phyloP scores from a whole-genome alignment of 805 yeast species.

The Cyberlindnera sargentensis region DNA sequence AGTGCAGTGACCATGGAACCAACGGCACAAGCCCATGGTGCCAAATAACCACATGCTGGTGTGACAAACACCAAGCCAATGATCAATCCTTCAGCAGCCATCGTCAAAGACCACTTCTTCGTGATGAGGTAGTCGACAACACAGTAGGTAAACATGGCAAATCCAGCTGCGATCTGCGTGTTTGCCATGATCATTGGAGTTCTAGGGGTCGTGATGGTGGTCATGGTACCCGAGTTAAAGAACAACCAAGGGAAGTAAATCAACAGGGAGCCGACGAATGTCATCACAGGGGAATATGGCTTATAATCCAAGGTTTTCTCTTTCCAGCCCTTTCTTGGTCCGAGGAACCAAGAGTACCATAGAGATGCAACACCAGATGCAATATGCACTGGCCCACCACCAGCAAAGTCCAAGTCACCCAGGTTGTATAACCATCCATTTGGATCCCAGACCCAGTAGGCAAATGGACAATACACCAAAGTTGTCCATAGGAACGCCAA shows the following conservation, averaged over 20 bases:
- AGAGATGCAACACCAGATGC: slow-evolving; percentile 88
- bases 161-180: slow-evolving; percentile 81
- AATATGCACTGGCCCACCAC: slow-evolving; percentile 97
- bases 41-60: slow-evolving; percentile 89
- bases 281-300: slow-evolving; percentile 91
- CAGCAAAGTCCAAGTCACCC: slow-evolving; percentile 98
- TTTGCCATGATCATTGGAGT: slow-evolving; percentile 88
- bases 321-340: slow-evolving; percentile 54
- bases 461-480: slow-evolving; percentile 84
- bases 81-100: slow-evolving; percentile 88
- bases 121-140: slow-evolving; percentile 78
- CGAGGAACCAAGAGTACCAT: slow-evolving; percentile 69
- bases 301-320: slow-evolving; percentile 47
- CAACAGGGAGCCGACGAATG: slow-evolving; percentile 78
- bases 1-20: slow-evolving; percentile 75
- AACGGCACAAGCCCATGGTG: slow-evolving; percentile 85
- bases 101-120: slow-evolving; percentile 86
- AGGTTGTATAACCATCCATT: slow-evolving; percentile 90
- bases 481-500: slow-evolving; percentile 84
- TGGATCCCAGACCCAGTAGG: slow-evolving; percentile 91
- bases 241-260: slow-evolving; percentile 97
- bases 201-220: slow-evolving; percentile 72
- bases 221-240: slow-evolving; percentile 80
- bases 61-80: slow-evolving; percentile 97
- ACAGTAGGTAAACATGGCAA: slow-evolving; percentile 88